Base-by-base conservation (phyloP, 805 yeast species). In the Myxozyma nipponensis region DNA sequence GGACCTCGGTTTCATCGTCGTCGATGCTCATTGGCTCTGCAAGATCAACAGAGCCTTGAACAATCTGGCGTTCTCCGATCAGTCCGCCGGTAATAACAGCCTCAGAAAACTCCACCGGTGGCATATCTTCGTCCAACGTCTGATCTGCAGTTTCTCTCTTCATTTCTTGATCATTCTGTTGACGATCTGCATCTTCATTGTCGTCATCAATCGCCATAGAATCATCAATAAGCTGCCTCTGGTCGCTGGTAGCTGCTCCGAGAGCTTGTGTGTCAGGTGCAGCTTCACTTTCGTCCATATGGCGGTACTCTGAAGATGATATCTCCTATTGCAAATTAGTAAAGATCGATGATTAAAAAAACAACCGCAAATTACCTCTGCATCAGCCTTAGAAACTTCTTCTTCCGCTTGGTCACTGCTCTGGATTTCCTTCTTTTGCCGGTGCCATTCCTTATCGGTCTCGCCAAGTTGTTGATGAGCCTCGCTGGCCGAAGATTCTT, bases 391-490 rank as follows among this genome's bases (percentile, higher is more conserved):
- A 15, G n/a, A 18, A 10, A 25, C 26, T 1, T 41, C 50, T 39
- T 38, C 25, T 18, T 42, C 51, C 10, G 86, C 79, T 57, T 86
- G 90, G 13, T 28, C 13, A 13, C 32, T 28, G 32, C 13, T 13
- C 58, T 82, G 75, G 54, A 93, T 91, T 60, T 89, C 96, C 66
- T 86, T 88, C 56, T 85, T 82, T 61, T 96, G 84, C 64, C 87
- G 84, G 65, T 91, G 95, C 70, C 85, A 91, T 63, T 90, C 96
- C 61, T 91, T 86, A 70, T 90, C 66, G 1, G 95, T 79, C 67
- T 90, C 97, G 46, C 98, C 98, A 13, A 93, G 75, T 64, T 89
- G 89, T 65, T 86, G 86, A 68, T 91, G 72, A 0, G 95, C 81
- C 61, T 88, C 70, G 22, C 66, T 65, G 32, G 62, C 69, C 36